phyloP scores from a whole-genome alignment of 2,329 filamentous ascomycete species.

The Diaporthe humulicola region DNA sequence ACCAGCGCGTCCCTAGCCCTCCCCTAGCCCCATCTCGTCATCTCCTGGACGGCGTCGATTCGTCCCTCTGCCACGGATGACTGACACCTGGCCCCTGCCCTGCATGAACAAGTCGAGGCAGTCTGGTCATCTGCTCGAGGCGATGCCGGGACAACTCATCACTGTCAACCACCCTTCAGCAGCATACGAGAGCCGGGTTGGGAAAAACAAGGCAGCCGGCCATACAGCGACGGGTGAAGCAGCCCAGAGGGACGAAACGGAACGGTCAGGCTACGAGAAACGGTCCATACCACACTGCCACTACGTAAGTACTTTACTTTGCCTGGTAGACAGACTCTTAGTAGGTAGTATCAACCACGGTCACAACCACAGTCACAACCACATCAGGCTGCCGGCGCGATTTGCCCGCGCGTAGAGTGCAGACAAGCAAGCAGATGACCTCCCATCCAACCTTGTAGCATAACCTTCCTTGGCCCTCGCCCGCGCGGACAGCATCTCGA shows the following conservation, averaged over 20 bases:
- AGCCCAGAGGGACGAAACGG: not conserved
- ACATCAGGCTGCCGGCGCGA: slow-evolving; percentile 1
- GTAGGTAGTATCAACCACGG: not conserved
- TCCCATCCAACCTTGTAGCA: not conserved
- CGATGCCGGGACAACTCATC: slow-evolving; percentile 39
- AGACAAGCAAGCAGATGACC: slow-evolving; percentile 13
- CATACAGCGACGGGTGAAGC: not conserved
- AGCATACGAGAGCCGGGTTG: not conserved
- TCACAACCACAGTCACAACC: not conserved
- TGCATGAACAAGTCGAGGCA: slow-evolving; percentile 33
- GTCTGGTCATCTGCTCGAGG: slow-evolving; percentile 34
- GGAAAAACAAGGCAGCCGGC: slow-evolving; percentile 4
- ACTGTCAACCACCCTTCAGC: slow-evolving; percentile 32
- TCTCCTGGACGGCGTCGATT: slow-evolving; percentile 5
- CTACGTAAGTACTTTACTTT: too few relatives aligned
- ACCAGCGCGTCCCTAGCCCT: not conserved
- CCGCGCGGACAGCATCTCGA: not conserved
- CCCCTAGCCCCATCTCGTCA: slow-evolving; percentile 15
- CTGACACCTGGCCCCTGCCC: slow-evolving; percentile 34
- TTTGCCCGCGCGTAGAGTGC: not conserved
- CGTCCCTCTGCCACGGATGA: slow-evolving; percentile 31
- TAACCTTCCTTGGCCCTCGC: not conserved
- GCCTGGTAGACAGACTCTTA: too few relatives aligned
- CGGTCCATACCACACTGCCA: not conserved
- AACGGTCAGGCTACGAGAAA: not conserved